Conservation (phyloP, 2,329 filamentous ascomycete species). For the Diaporthe helianthi region DNA sequence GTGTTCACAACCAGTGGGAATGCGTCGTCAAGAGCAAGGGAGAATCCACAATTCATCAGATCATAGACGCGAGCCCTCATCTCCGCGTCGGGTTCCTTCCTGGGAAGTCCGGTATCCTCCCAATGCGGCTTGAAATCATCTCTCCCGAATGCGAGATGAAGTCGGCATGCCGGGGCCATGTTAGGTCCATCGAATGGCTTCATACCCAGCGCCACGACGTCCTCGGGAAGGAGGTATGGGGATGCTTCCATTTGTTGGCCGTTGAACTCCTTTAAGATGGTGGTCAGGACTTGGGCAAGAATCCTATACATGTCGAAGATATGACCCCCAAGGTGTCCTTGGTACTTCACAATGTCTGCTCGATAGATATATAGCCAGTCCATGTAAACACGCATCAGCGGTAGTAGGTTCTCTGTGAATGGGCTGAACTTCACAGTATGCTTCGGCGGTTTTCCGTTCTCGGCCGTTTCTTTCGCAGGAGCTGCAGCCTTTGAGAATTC, state of each 20-base stretch:
- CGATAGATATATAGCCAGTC: constrained; percentile 60
- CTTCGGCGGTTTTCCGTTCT: constrained; percentile 38
- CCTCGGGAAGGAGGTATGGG: constrained; percentile 60
- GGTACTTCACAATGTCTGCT: constrained; percentile 54
- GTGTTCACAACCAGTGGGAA: constrained; percentile 28
- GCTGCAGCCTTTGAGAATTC: constrained; percentile 54
- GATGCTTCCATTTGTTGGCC: constrained; percentile 47
- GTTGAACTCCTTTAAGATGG: constrained; percentile 56
- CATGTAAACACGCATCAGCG: constrained; percentile 59
- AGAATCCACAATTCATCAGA: constrained; percentile 30
- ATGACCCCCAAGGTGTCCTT: constrained; percentile 52
- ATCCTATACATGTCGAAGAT: constrained; percentile 55
- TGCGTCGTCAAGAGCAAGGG: constrained; percentile 27
- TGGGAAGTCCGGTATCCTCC: constrained; percentile 35
- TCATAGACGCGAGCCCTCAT: constrained; percentile 32
- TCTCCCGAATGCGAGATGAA: constrained; percentile 43
- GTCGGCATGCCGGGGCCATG: constrained; percentile 50
- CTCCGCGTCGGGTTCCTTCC: constrained; percentile 23
- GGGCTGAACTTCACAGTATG: constrained; percentile 45
- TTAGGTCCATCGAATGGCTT: constrained; percentile 49
- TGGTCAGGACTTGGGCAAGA: constrained; percentile 54
- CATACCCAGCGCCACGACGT: constrained; percentile 54
- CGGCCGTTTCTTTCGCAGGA: constrained; percentile 45
- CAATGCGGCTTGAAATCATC: constrained; percentile 39
- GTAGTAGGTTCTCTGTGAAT: constrained; percentile 53